These are phyloP conservation scores for Physaria fendleri DNA, from an alignment of 345 rosid species.

Conservation along the genomic window DNA sequence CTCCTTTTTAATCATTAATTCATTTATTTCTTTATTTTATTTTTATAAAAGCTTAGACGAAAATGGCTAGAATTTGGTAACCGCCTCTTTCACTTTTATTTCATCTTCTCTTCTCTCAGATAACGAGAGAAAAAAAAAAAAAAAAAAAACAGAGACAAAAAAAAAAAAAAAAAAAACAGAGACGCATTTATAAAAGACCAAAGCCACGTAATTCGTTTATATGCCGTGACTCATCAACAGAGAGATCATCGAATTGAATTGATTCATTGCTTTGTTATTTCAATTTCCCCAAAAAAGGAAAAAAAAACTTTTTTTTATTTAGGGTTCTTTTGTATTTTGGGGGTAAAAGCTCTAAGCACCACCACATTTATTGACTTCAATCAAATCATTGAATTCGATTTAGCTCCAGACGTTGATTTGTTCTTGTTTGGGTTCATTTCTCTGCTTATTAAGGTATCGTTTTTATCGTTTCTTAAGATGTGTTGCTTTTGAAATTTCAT, in stretches of 20 bases:
- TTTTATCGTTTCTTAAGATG: slow-evolving; percentile 7
- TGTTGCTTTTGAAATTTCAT: not conserved
- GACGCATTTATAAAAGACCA: not conserved
- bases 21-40: not conserved
- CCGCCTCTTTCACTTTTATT: slow-evolving; percentile 17
- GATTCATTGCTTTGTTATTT: not conserved
- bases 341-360: slow-evolving; percentile 5
- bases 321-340: slow-evolving; percentile 18
- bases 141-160: not conserved
- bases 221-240: slow-evolving; percentile 18
- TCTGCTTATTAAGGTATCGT: not conserved
- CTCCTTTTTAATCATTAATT: too few relatives aligned
- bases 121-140: not conserved
- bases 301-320: not conserved
- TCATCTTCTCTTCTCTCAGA: not conserved
- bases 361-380: not conserved
- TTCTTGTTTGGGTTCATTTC: not conserved
- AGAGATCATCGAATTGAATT: slow-evolving; percentile 19
- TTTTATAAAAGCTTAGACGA: not conserved
- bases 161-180: not conserved
- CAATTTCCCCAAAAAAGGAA: not conserved
- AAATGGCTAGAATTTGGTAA: slow-evolving; percentile 22
- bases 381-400: slow-evolving; percentile 5
- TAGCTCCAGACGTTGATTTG: not conserved
- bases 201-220: slow-evolving; percentile 28